Base-by-base conservation (phyloP, 2,329 filamentous ascomycete species). In the Macrophomina pseudophaseolina region DNA sequence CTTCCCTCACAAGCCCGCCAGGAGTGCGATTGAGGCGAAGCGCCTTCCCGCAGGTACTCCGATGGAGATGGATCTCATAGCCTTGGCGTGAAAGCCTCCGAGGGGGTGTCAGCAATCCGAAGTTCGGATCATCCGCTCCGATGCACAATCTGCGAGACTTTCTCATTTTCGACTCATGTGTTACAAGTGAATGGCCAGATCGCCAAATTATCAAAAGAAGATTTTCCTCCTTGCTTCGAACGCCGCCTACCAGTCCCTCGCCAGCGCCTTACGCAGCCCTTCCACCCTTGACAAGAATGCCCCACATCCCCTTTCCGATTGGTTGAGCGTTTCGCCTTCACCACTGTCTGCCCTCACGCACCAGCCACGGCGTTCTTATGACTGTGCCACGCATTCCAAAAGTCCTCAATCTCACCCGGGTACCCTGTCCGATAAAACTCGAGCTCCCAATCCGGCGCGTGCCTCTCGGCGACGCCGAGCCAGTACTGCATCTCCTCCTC, bases 391-490 rank as follows among this genome's bases (percentile, higher is more conserved):
- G 23, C 56, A 23, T 46, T 33, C 38, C 58, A 64, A 32, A 71
- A 68, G 2, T 74, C 74, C 23, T 71, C 51, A 48, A 72, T 66
- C 69, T 79, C 77, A 28, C 72, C 71, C 5, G 73, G 74, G 69
- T 79, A 79, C 32, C 72, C 75, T 5, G 77, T 79, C 7, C 76
- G 74, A 65, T 74, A 75, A 7, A 76, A 68, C 8, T 77, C 76
- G 32, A 79, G 70, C 70, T 79, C 77, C 77, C 77, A 79, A 48
- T 79, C 76, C 16, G 77, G 75, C 44, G 76, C 64, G 71, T 78
- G 77, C 65, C 74, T 71, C 71, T 79, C 77, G 1, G 76, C 76
- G 3, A 75, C 69, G 12, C 75, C 73, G 4, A 79, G 69, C 78
- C 80, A 82, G 58, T 75, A 75, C 12, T 69, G 68, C 71, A 82